Evolutionary conservation across 768 basidiomycete genomes (phyloP).

Genomic region (Lentinula raphanica): DNA sequence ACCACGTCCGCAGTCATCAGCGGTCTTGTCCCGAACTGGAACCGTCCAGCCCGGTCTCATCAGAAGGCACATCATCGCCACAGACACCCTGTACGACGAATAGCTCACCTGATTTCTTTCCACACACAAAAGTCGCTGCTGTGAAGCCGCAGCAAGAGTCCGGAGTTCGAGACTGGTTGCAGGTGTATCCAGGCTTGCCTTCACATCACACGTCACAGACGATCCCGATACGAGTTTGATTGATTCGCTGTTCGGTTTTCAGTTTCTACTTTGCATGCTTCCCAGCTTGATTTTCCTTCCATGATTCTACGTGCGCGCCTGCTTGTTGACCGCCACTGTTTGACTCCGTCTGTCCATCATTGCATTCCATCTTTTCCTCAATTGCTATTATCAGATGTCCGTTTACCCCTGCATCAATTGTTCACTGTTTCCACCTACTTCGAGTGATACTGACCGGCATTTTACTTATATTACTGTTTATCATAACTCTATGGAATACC

Average conservation of each 20-base stretch:
- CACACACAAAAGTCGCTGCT: background rate
- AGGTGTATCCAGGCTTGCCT: background rate
- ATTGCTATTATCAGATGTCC: background rate
- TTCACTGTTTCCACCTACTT: background rate
- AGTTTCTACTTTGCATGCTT: background rate
- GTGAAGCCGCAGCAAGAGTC: background rate
- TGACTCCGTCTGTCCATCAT: background rate
- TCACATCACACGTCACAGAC: conserved; percentile 12
- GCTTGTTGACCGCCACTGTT: too few relatives aligned
- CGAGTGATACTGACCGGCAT: background rate
- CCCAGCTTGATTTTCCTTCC: too few relatives aligned
- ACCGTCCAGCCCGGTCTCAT: conserved; percentile 3
- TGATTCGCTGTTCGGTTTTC: too few relatives aligned
- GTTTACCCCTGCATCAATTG: background rate
- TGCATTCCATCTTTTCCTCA: background rate
- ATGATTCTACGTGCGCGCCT: too few relatives aligned
- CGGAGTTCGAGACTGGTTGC: background rate
- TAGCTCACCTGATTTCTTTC: background rate
- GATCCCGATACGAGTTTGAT: conserved; percentile 10
- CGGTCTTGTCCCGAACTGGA: conserved; percentile 4
- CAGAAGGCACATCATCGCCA: conserved; percentile 5
- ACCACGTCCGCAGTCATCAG: background rate
- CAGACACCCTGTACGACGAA: conserved; percentile 2
- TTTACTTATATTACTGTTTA: background rate
- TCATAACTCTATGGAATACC: too few relatives aligned